These are phyloP conservation scores for Marchantia polymorpha DNA, from an alignment of 225 moss, liverwort and hornwort species.

Conservation along the genomic window DNA sequence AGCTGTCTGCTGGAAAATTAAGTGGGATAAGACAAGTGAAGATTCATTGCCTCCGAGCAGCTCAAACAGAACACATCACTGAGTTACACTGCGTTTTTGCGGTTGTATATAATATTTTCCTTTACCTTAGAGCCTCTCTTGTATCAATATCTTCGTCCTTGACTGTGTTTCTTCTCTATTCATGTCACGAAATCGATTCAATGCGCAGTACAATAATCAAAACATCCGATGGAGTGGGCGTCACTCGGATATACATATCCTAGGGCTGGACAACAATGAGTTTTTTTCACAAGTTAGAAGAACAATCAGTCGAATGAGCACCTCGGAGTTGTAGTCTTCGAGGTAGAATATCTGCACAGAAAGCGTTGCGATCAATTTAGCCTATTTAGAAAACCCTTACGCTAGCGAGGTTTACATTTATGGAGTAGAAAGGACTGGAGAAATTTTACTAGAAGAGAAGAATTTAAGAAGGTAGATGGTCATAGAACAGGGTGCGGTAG, in stretches of 20 bases:
- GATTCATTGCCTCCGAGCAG: slow-evolving; percentile 35
- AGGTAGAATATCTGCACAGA: neutral
- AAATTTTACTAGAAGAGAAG: neutral
- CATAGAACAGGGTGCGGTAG: neutral
- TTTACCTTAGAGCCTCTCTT: neutral
- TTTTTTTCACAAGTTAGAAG: neutral
- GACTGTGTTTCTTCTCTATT: neutral
- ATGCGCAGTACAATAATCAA: neutral
- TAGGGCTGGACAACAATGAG: neutral
- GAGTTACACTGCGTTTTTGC: neutral
- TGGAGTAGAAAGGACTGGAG: neutral
- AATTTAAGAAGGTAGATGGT: neutral
- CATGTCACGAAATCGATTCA: neutral
- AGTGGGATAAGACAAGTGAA: slow-evolving; percentile 65
- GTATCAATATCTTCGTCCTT: slow-evolving; percentile 4
- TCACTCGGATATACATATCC: neutral
- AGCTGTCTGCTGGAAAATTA: slow-evolving; percentile 59
- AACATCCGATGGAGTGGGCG: neutral
- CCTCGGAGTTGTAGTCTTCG: neutral
- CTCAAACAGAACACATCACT: slow-evolving; percentile 42
- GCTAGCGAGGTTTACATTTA: neutral
- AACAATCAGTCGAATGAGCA: neutral
- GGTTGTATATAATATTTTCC: slow-evolving; percentile 8
- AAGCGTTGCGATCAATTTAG: neutral
- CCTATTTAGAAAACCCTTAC: neutral